Evolutionary conservation across 1,284 basidiomycete genomes (phyloP).

Genomic region (Ganoderma leucocontextum): DNA sequence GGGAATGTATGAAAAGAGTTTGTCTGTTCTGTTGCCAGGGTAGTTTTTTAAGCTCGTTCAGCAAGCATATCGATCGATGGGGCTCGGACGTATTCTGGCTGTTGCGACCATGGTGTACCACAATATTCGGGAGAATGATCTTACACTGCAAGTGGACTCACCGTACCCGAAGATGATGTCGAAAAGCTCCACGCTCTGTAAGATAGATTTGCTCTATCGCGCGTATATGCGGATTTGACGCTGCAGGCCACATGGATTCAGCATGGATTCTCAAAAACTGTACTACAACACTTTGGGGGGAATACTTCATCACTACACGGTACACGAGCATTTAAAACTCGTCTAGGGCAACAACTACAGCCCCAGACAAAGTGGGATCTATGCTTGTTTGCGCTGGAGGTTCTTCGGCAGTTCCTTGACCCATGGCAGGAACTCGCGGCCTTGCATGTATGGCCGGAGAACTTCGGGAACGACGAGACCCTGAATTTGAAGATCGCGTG

Average conservation of each 20-base stretch:
- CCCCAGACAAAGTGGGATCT: conserved; percentile 20
- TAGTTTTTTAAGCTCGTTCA: too few species aligned
- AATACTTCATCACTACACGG: conserved; percentile 8
- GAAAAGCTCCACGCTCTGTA: too few species aligned
- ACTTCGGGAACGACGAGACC: conserved; percentile 91
- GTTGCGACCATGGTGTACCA: too few species aligned
- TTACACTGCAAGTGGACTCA: too few species aligned
- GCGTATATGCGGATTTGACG: too few species aligned
- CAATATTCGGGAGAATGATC: too few species aligned
- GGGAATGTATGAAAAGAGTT: too few species aligned
- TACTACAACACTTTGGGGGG: conserved; percentile 5
- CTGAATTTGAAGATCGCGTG: conserved; percentile 46
- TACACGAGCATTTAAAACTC: conserved; percentile 2
- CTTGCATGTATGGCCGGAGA: conserved; percentile 95
- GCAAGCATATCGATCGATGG: too few species aligned
- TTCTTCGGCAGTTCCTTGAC: conserved; percentile 85
- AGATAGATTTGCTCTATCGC: too few species aligned
- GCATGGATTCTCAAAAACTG: not conserved
- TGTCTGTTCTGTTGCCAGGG: too few species aligned
- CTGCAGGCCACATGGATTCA: not conserved
- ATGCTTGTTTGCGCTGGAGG: conserved; percentile 76
- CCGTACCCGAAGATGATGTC: too few species aligned
- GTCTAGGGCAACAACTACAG: not conserved
- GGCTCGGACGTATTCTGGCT: too few species aligned
- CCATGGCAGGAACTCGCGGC: conserved; percentile 92